Base-by-base conservation (phyloP, 1,284 basidiomycete species). In the Fomitopsis betulina region DNA sequence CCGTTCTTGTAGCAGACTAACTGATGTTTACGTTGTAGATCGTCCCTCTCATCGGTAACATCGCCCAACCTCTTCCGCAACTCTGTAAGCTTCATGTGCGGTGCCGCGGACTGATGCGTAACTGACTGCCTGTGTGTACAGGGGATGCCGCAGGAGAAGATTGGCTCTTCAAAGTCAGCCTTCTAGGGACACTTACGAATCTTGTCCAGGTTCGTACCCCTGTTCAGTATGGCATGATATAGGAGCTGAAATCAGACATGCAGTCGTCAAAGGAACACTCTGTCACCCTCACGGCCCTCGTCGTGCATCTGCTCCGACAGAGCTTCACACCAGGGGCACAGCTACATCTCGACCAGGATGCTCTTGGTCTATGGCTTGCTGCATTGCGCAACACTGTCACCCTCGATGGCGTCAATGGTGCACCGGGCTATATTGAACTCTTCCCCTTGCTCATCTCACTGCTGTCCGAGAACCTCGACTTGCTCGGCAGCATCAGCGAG, bases 341-440 rank as follows among this genome's bases (percentile, higher is more conserved):
- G 57, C 76, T 83, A 27, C 83, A 89, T 64, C 80, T 96, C 52
- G 94, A 96, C 61, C 84, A 86, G 58, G 93, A 96, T 70, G 90
- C 83, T 0, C 70, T 94, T 30, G 76, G 76, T 30, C 78, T 96
- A 38, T 96, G 93, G 94, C 78, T 83, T 54, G 77, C 84, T 19
- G 83, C 89, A 2, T 73, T 96, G 27, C 81, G 86, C 55, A 91
- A 94, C 67, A 81, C 89, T 0, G 72, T 77, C 1, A 79, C 82
- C 1, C 72, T 92, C 3, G 73, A 80, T 53, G 76, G 72, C 60
- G 65, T 73, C 25, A 72, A 78, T 57, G 80, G 80, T 8, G 73
- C 71, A 10, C 79, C 81, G 12, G 82, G 80, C 27, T 79, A 95
- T 13, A 74, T 87, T 35, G 83, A 87, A 35, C 75, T 96, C 6